Evolutionary conservation across 73 alveolate species (phyloP), one percentile per base, ranked within the genome.

Genomic region (Tetrahymena borealis): DNA sequence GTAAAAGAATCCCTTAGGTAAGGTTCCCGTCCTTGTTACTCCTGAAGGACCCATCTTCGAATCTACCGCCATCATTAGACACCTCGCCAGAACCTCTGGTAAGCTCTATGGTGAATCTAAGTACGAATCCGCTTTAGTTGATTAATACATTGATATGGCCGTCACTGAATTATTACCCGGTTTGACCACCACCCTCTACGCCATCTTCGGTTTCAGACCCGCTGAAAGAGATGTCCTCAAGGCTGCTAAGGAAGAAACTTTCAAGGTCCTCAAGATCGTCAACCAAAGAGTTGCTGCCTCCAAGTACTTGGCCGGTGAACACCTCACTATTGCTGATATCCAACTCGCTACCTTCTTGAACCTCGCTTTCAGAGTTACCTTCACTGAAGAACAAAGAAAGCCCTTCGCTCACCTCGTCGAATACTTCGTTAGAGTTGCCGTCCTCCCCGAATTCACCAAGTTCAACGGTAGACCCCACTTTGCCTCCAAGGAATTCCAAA

Each of bases 301-400:
- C 78, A 93, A 96, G 91, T 98, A 90, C 96, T 39, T 98, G 38
- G 98, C 96, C 37, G 99, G 99, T 37, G 97, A 97, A 38, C 37
- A 78, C 91, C 79, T 98, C 96, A 95, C 99, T 40, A 93, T 98
- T 33, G 99, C 99, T 91, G 99, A 98, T 91, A 95, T 98, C 40
- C 93, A 92, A 78, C 94, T 97, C 35, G 97, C 97, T 90, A 90
- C 96, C 40, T 91, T 93, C 90, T 91, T 98, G 39, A 90, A 94
- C 91, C 92, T 94, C 40, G 96, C 97, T 33, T 93, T 97, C 96
- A 93, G 95, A 93, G 90, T 95, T 39, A 78, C 94, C 37, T 91
- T 97, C 32, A 98, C 98, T 42, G 97, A 95, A 32, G 95, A 93
- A 33, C 93, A 91, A 93, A 97, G 99, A 95, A 96, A 93, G 94